phyloP scores from a whole-genome alignment of 768 basidiomycete species.

The Cystobasidium ongulense region DNA sequence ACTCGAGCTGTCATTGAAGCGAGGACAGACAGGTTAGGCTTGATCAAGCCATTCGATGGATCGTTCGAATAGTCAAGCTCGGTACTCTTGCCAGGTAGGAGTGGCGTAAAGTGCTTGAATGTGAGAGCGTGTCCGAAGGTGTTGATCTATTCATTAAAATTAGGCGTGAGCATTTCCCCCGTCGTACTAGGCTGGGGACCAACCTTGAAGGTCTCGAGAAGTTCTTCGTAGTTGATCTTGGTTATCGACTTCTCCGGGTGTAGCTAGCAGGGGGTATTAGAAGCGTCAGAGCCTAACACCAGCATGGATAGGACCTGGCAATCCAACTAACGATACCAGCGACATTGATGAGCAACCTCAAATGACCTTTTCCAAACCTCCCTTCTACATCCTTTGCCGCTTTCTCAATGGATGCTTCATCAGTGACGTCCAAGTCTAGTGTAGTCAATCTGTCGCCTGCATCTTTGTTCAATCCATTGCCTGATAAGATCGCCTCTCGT shows the following conservation, averaged over 20 bases:
- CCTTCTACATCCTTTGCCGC: slow-evolving; percentile 45
- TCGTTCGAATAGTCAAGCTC: slow-evolving; percentile 37
- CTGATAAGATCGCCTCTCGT: slow-evolving; percentile 38
- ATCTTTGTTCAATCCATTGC: slow-evolving; percentile 18
- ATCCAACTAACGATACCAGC: slow-evolving; percentile 44
- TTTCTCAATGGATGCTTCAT: slow-evolving; percentile 44
- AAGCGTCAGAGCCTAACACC: neutral
- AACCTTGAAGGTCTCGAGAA: slow-evolving; percentile 44
- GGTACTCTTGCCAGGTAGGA: slow-evolving; percentile 44
- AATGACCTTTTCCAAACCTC: slow-evolving; percentile 43
- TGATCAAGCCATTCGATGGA: slow-evolving; percentile 44
- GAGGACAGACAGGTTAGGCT: slow-evolving; percentile 42
- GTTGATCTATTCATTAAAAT: slow-evolving; percentile 43
- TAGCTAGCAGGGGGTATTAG: slow-evolving; percentile 43
- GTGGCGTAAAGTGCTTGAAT: slow-evolving; percentile 49
- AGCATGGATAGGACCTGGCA: neutral
- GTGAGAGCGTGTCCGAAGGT: slow-evolving; percentile 48
- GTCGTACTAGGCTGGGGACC: neutral
- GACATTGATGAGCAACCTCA: slow-evolving; percentile 46
- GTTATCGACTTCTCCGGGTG: slow-evolving; percentile 48
- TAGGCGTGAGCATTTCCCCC: neutral
- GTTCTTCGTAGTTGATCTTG: slow-evolving; percentile 41
- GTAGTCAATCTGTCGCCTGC: slow-evolving; percentile 43
- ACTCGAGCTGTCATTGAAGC: slow-evolving; percentile 47
- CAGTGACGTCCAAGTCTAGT: slow-evolving; percentile 43